A percentile compares a stretch with the other conserved stretches of the same genome.
Conservation (phyloP, 345 rosid genomes). For the Carallia pectinifolia region DNA sequence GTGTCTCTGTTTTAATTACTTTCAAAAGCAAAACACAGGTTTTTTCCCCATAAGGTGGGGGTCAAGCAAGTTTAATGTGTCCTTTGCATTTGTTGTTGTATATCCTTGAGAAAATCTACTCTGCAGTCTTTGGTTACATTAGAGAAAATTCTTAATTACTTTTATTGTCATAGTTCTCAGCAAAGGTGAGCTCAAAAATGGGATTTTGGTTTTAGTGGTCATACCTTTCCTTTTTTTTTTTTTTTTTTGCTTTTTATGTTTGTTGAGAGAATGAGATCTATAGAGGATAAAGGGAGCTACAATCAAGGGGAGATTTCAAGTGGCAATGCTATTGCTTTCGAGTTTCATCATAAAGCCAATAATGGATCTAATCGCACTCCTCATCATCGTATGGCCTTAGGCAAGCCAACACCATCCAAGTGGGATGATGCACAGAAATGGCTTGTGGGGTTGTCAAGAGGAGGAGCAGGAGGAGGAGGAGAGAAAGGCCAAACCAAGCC, state of each 20-base stretch:
- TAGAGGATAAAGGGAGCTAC: constrained; percentile 56
- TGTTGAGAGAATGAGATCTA: constrained; percentile 60
- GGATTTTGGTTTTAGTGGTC: constrained; percentile 8
- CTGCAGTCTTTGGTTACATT: constrained; percentile 4
- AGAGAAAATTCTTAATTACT: background rate
- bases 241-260: background rate
- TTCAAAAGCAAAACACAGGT: background rate
- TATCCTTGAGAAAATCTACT: constrained; percentile 1
- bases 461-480: constrained; percentile 39
- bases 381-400: constrained; percentile 71
- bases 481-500: constrained; percentile 55
- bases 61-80: constrained; percentile 11
- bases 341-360: constrained; percentile 75
- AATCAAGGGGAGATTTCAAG: constrained; percentile 51
- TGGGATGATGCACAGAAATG: constrained; percentile 99
- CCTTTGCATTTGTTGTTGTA: constrained; percentile 10
- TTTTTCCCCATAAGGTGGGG: background rate
- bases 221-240: too few species aligned
- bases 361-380: constrained; percentile 49
- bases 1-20: constrained; percentile 14
- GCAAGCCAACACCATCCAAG: constrained; percentile 89
- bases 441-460: constrained; percentile 76
- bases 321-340: constrained; percentile 44
- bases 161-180: background rate
- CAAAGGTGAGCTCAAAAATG: background rate